phyloP scores from a whole-genome alignment of 805 yeast genomes.

The Candida wancherniae region DNA sequence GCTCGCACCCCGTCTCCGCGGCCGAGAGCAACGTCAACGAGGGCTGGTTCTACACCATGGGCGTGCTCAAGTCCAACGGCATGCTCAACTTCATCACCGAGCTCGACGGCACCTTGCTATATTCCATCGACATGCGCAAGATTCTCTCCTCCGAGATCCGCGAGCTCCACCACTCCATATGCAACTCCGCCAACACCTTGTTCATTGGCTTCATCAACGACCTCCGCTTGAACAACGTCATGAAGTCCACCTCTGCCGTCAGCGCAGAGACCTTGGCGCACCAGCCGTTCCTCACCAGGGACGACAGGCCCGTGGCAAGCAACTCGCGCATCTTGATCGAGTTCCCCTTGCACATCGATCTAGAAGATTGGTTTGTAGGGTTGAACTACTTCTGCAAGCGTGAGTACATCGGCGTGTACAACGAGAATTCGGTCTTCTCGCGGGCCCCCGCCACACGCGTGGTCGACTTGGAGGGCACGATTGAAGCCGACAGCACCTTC shows the following conservation, averaged over 20 bases:
- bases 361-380: conserved; percentile 75
- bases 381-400: conserved; percentile 57
- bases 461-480: conserved; percentile 15
- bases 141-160: conserved; percentile 59
- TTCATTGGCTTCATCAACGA: conserved; percentile 54
- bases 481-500: conserved; percentile 8
- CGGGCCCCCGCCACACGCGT: conserved; percentile 9
- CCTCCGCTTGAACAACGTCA: conserved; percentile 42
- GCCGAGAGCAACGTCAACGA: conserved; percentile 28
- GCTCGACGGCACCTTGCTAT: conserved; percentile 57
- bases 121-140: conserved; percentile 50
- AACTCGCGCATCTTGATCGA: conserved; percentile 47
- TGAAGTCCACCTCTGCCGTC: conserved; percentile 27
- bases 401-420: conserved; percentile 43
- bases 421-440: conserved; percentile 7
- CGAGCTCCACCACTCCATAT: conserved; percentile 57
- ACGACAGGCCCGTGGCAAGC: conserved; percentile 29
- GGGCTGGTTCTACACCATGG: conserved; percentile 73
- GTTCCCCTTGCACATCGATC: conserved; percentile 62
- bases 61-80: conserved; percentile 62
- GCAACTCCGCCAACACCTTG: conserved; percentile 53
- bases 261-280: conserved; percentile 15
- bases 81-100: conserved; percentile 54
- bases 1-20: conserved; percentile 1
- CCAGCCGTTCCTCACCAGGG: conserved; percentile 26